Evolutionary conservation across 164 flowering plant genomes (phyloP), one percentile per base, ranked within the genome.

Genomic region (Chimonanthus praecox): DNA sequence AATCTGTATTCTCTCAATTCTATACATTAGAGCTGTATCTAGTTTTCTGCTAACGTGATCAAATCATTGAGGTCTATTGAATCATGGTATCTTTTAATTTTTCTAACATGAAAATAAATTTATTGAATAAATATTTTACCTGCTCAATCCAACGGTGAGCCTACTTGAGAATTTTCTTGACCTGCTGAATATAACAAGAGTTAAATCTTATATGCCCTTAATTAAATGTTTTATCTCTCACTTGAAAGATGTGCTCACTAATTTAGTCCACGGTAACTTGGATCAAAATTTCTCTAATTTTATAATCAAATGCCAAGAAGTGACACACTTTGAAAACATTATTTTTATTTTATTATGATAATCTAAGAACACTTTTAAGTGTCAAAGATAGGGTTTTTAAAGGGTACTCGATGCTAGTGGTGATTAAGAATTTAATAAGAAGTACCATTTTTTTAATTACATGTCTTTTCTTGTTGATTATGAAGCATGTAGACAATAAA

Each of bases 401-500:
- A 44, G 47, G 47, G 47, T 4, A 43, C 47, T 43, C 45, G 47
- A 11, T 66, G 45, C 45, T 44, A 46, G 69, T 16, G 8, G 69
- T 13, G 69, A 66, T 15, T 66, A 66, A 15, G 47, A 66, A 44
- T 66, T 66, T 11, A 66, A 66, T 13, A 66, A 70, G 15, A 43
- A 71, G 66, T 15, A 46, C 73, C 44, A 45, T 58, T 21, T 45
- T 71, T 5, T 49, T 9, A 50, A 43, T 70, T 50, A 50, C 63
- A 33, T 51, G 72, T 58, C 64, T 58, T 70, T 54, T 70, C 47
- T 8, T 15, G 18, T 71, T 71, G 21, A 58, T 71, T 71, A 58
- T 43, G 48, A 71, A 21, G 49, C 73, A 46, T 60, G n/a, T 47
- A 47, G 21, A 60, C 46, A 71, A n/a, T 10, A 46, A n/a, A 47